Evolutionary conservation across 805 yeast genomes (phyloP).

Genomic region (Hanseniaspora singularis): DNA sequence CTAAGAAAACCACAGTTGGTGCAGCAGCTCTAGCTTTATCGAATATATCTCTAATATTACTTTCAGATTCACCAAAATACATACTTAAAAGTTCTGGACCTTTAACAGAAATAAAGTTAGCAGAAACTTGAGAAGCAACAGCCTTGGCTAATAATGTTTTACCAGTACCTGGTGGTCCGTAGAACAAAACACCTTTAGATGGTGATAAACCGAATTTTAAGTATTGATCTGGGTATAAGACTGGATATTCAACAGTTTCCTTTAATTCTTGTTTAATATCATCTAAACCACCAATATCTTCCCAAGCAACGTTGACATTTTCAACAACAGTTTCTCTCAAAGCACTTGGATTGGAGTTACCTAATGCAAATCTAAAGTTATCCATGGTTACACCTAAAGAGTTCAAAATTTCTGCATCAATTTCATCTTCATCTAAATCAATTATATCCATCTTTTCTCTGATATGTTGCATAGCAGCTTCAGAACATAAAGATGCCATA

Average conservation of each 20-base stretch:
- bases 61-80: slow-evolving; percentile 99
- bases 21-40: slow-evolving; percentile 99
- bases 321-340: slow-evolving; percentile 98
- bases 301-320: slow-evolving; percentile 97
- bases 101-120: slow-evolving; percentile 92
- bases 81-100: slow-evolving; percentile 94
- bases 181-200: slow-evolving; percentile 94
- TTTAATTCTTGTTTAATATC: slow-evolving; percentile 90
- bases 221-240: slow-evolving; percentile 95
- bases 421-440: slow-evolving; percentile 89
- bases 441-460: slow-evolving; percentile 98
- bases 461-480: slow-evolving; percentile 99
- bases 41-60: slow-evolving; percentile 92
- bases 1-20: slow-evolving; percentile 96
- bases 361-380: slow-evolving; percentile 93
- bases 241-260: slow-evolving; percentile 99
- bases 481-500: slow-evolving; percentile 96
- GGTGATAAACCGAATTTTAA: slow-evolving; percentile 97
- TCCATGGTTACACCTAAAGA: slow-evolving; percentile 98
- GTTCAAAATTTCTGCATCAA: slow-evolving; percentile 93
- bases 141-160: slow-evolving; percentile 96
- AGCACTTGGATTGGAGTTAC: slow-evolving; percentile 97
- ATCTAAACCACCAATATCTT: slow-evolving; percentile 97
- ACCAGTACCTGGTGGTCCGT: slow-evolving; percentile 99
- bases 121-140: slow-evolving; percentile 97